Evolutionary conservation across 2,329 filamentous ascomycete species (phyloP).

Genomic region (Knoxdaviesia capensis): DNA sequence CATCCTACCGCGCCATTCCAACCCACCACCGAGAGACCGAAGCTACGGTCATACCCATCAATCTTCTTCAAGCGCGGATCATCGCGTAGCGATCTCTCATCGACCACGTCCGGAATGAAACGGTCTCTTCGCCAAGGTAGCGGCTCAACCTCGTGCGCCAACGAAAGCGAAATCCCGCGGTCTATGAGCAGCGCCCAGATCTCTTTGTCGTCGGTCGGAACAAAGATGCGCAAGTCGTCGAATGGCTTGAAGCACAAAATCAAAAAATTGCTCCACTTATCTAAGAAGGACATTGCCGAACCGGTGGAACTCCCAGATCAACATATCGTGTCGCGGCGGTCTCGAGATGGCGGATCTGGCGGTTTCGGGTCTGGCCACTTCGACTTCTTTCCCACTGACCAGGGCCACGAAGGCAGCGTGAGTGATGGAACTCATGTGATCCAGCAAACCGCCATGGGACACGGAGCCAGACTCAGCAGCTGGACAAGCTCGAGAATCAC

Average conservation of each 20-base stretch:
- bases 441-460: background rate
- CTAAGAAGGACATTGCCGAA: slow-evolving; percentile 15
- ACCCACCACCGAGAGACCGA: slow-evolving; percentile 9
- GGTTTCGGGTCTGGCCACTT: slow-evolving; percentile 1
- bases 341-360: background rate
- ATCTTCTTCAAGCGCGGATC: slow-evolving; percentile 14
- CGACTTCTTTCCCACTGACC: slow-evolving; percentile 2
- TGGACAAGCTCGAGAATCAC: slow-evolving; percentile 15
- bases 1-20: background rate
- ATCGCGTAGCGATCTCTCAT: slow-evolving; percentile 10
- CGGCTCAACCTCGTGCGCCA: slow-evolving; percentile 1
- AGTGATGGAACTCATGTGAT: background rate
- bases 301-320: background rate
- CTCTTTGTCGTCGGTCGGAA: slow-evolving; percentile 10
- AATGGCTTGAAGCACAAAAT: slow-evolving; percentile 39
- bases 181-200: slow-evolving; percentile 3
- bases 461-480: slow-evolving; percentile 28
- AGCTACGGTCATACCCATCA: slow-evolving; percentile 17
- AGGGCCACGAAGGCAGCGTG: background rate
- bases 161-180: slow-evolving; percentile 3
- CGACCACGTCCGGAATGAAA: slow-evolving; percentile 17
- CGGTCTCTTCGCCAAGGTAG: slow-evolving; percentile 29
- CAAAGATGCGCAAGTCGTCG: slow-evolving; percentile 36
- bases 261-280: slow-evolving; percentile 32
- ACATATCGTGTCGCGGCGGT: slow-evolving; percentile 8